Evolutionary conservation across 2,329 filamentous ascomycete genomes (phyloP), one percentile per base, ranked within the genome.

Genomic region (Fulvia fulva): DNA sequence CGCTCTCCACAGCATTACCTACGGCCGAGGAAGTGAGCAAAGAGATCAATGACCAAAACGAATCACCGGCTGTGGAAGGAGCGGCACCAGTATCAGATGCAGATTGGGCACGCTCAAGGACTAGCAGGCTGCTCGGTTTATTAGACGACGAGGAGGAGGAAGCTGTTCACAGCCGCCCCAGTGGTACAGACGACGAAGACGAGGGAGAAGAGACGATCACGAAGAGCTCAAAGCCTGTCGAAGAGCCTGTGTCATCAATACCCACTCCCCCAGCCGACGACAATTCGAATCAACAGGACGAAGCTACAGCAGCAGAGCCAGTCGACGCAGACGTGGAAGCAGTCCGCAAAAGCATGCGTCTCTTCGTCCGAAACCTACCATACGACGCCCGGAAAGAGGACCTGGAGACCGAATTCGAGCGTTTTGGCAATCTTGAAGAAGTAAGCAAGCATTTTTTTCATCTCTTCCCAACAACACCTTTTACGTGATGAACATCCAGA

Each of bases 401-500:
- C 66, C 78, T 99, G 5, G 83, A 86, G 58, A 78, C 82, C 25
- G 78, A 87, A 50, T 96, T 97, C 70, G 78, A 80, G 47, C 79
- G 81, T 25, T 93, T 87, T 72, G 93, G 92, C 37, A 78, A 82
- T 56, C 76, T 97, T 49, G 84, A 93, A 81, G 93, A 97, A 87
- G 94, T 97, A 87, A 82, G 90, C 77, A 46, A 50, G 65, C 11
- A 5, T 55, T 61, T 63, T 65, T 58, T 63, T 61, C 61, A 63
- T 67, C 66, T 57, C n/a, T 19, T n/a, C 12, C 37, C 1, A 32
- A 7, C 16, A n/a, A n/a, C 53, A 55, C 41, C 55, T 41, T 61
- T 60, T 67, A 51, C 61, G 83, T 93, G 94, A 97, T 97, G 93
- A 97, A 90, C 80, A 85, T 84, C 89, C 89, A 86, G 94, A 97